Evolutionary conservation across 768 basidiomycete species (phyloP), one percentile per base, ranked within the genome.

Genomic region (Tulasnella sp.): DNA sequence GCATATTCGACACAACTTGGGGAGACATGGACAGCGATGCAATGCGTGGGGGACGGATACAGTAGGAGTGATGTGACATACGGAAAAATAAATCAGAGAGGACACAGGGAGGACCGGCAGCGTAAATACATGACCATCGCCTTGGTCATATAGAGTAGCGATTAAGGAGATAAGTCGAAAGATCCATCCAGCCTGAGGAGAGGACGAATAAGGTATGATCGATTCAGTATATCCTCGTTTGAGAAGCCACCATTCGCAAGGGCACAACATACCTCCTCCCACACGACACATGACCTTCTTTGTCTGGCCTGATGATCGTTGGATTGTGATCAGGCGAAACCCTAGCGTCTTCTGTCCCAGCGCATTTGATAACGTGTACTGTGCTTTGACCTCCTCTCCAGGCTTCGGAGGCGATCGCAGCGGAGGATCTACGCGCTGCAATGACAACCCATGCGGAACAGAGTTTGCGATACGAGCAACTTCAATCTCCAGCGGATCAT

Each of bases 251-350:
- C 25, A 31, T 38, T 25, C 9, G 22, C 11, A 21, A 61, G 60
- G 48, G 24, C 9, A 25, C 53, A 4, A 75, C 81, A 67, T 63
- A 83, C 87, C 87, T 70, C 87, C 88, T 48, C 90, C 90, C 62
- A 92, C 85, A 61, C 90, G 82, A 72, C 85, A 89, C 84, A 93
- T 86, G 29, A 92, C 90, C 71, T 90, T 92, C 80, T 85, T 89
- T 58, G 70, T 71, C 64, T 76, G 74, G 63, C 72, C 77, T 52
- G 70, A 74, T 10, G 78, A 72, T 49, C 90, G 79, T 54, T 81
- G 80, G 67, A 89, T 74, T 48, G 87, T 86, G 46, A 89, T 87
- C 71, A 93, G 72, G 64, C 84, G 79, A 69, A 86, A 88, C 24
- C 82, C 84, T 34, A 93, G 78, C 34, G 83, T 76, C 74, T 89